Base-by-base conservation (phyloP, 1,139 yeast genomes). In the Pneumocystis wakefieldiae region DNA sequence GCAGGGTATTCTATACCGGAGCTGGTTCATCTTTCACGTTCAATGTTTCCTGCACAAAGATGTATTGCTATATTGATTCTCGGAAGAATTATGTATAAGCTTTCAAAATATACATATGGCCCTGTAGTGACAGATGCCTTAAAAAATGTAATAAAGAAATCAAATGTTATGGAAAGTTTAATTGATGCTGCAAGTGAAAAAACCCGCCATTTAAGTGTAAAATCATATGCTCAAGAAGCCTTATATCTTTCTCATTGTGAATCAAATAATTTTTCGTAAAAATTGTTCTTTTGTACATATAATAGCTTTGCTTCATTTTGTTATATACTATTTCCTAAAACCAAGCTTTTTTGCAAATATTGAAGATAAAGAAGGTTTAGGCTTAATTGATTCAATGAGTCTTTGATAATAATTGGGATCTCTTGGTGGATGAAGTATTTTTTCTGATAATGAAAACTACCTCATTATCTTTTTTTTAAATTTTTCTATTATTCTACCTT, bases 1-100 rank as follows among this genome's bases (percentile, higher is more conserved):
- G 96, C 98, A 0, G 99, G 99, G 0, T 92, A 92, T 73, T 90
- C 97, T 0, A 73, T 92, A 32, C 78, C 82, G 1, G 99, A 92
- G 71, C 77, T 92, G 62, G 86, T 87, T 0, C 95, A 86, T 69
- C 79, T 89, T 63, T 77, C 91, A 2, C 78, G 96, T 67, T 88
- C 96, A 0, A 82, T 86, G 0, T 82, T 86, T 63, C 83, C 95
- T 1, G 84, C 95, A 0, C 99, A 92, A 73, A 78, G 97, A 63
- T 83, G 94, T 67, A 80, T 92, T 29, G 90, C 96, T 32, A 84
- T 91, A 53, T 89, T 87, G 71, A 87, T 94, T 14, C 72, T 91
- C 59, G 99, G 99, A 1, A 78, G 98, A 66, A 81, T 92, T 0
- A 76, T 94, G 63, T 91, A 86, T 74, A 88, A 88, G 71, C 75